A percentile compares a stretch with the other conserved stretches of the same genome.
phyloP scores from a whole-genome alignment of 257 asterid species.

The Solanum phureja region DNA sequence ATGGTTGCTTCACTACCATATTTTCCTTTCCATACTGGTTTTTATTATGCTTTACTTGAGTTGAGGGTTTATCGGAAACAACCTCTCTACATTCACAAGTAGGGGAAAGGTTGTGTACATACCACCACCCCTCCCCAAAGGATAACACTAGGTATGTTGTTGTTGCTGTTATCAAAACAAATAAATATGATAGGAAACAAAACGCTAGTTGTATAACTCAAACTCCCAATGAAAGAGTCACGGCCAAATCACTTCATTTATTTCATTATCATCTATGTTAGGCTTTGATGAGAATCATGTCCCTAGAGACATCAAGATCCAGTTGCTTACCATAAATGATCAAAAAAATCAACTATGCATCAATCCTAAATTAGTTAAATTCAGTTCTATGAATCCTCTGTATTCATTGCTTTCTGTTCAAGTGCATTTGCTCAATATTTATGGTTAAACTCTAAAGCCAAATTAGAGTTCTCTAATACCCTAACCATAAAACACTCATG shows the following conservation, averaged over 20 bases:
- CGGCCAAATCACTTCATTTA: not conserved
- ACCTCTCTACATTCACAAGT: not conserved
- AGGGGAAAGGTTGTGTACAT: not conserved
- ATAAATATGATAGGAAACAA: not conserved
- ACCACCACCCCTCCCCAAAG: not conserved
- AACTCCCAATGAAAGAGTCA: not conserved
- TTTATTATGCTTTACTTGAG: not conserved
- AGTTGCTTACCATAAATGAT: not conserved
- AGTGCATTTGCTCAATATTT: not conserved
- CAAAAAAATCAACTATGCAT: not conserved
- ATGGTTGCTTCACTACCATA: not conserved
- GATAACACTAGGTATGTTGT: not conserved
- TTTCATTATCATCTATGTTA: not conserved
- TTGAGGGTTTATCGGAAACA: not conserved
- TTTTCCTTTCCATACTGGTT: not conserved
- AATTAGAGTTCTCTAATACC: not conserved
- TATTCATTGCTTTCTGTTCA: not conserved
- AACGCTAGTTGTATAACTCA: not conserved
- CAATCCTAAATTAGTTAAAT: not conserved
- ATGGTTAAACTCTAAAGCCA: not conserved
- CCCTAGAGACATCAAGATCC: not conserved
- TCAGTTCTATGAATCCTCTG: not conserved
- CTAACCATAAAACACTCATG: not conserved
- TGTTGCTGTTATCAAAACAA: not conserved
- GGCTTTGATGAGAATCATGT: not conserved